A percentile compares a stretch with the other conserved stretches of the same genome.
Conservation (phyloP, 306 rosid species). For the Hippophae tibetana region DNA sequence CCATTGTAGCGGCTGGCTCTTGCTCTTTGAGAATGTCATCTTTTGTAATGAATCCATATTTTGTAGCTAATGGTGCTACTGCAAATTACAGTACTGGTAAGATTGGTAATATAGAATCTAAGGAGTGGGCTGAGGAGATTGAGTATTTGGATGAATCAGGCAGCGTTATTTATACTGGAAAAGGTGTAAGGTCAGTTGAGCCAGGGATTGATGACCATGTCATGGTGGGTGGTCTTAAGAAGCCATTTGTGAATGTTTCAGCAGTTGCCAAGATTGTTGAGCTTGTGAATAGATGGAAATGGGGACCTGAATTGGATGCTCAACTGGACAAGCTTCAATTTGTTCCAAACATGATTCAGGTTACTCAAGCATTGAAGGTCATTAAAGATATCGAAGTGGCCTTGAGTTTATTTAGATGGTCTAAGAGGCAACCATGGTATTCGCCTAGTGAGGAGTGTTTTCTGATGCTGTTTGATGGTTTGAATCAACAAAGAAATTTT, state of each 20-base stretch:
- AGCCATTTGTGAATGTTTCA: slow-evolving; percentile 60
- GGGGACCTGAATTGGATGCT: slow-evolving; percentile 96
- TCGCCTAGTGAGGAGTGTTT: slow-evolving; percentile 59
- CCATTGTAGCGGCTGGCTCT: slow-evolving; percentile 18
- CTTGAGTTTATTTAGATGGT: slow-evolving; percentile 84
- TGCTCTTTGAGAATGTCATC: slow-evolving; percentile 10
- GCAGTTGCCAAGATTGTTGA: slow-evolving; percentile 84
- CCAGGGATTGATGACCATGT: slow-evolving; percentile 91
- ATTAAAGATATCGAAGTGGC: slow-evolving; percentile 51
- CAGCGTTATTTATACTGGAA: slow-evolving; percentile 63
- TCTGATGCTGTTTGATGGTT: slow-evolving; percentile 54
- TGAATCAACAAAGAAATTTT: slow-evolving; percentile 58
- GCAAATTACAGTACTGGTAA: slow-evolving; percentile 42
- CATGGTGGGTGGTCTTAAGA: slow-evolving; percentile 73
- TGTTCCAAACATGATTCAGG: slow-evolving; percentile 66
- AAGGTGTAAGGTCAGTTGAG: slow-evolving; percentile 69
- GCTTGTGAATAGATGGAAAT: slow-evolving; percentile 87
- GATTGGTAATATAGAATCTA: slow-evolving; percentile 21
- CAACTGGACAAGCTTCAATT: slow-evolving; percentile 83
- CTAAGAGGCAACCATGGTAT: slow-evolving; percentile 89
- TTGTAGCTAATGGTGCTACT: slow-evolving; percentile 5
- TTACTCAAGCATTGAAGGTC: slow-evolving; percentile 60
- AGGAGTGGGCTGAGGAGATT: slow-evolving; percentile 78
- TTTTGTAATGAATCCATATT: slow-evolving; percentile 8
- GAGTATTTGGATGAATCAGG: slow-evolving; percentile 87